Evolutionary conservation across 345 rosid species (phyloP), one percentile per base, ranked within the genome.

Genomic region (Rhizophora apiculata): DNA sequence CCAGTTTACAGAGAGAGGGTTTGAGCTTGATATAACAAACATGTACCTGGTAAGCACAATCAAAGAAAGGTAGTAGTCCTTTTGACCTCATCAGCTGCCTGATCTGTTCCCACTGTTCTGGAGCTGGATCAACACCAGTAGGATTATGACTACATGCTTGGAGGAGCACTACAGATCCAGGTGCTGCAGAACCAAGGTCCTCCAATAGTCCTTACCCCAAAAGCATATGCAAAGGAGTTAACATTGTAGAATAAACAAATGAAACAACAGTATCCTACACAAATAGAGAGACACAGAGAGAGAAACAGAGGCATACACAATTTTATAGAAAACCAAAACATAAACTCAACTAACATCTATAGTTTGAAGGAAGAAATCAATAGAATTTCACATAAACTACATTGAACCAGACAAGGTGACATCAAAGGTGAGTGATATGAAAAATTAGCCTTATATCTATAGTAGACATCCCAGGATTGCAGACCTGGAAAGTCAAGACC

Each of bases 401-500:
- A 11, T 39, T 39, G 16, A 43, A 43, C 1, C 49, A 43, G 0
- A 43, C 5, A 11, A 0, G 49, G 4, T 43, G 49, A 43, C 18
- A 3, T 43, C 19, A 3, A 13, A 13, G 49, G 49, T 13, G 19
- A 43, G 49, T 13, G 49, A 43, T 43, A 43, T 3, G 49, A 43
- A 43, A 43, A 43, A 43, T 43, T 13, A 43, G 18, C 5, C 49
- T 43, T 43, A 43, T 43, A 43, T 43, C 49, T 13, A 43, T 43
- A 15, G 49, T 5, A 43, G 18, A 43, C 16, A 43, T 43, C 49
- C 49, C 49, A 43, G 49, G 16, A 43, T 43, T 68, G 58, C 64
- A 48, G 65, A 88, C 92, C 96, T 88, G 77, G 79, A 76, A 88
- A 86, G 85, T 89, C 79, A 73, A 89, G 82, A 5, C 97, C 96